These are phyloP conservation scores for Trichoderma sp. DNA, from an alignment of 2,329 filamentous ascomycete genomes.

Conservation along the genomic window DNA sequence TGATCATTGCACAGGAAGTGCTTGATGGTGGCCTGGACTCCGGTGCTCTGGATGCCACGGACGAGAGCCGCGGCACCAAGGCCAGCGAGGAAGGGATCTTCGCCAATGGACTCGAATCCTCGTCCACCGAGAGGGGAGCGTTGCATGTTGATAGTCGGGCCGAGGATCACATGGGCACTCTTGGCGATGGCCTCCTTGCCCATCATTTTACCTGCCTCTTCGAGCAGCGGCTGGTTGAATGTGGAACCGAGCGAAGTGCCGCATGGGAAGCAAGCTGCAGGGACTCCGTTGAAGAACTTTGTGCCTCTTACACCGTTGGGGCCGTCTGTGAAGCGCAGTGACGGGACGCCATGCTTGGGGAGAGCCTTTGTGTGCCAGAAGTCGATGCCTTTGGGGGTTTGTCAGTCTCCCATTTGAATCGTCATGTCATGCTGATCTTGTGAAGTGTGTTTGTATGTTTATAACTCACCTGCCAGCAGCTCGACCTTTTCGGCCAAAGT, in stretches of 20 bases:
- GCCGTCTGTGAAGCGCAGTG: slow-evolving; percentile 64
- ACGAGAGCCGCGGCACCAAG: slow-evolving; percentile 53
- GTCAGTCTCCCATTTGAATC: not conserved
- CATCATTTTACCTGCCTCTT: slow-evolving; percentile 50
- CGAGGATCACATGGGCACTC: slow-evolving; percentile 56
- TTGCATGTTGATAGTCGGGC: slow-evolving; percentile 63
- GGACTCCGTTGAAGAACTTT: slow-evolving; percentile 63
- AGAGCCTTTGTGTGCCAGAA: slow-evolving; percentile 68
- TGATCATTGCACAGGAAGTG: slow-evolving; percentile 63
- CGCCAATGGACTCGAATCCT: slow-evolving; percentile 58
- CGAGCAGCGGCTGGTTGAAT: slow-evolving; percentile 53
- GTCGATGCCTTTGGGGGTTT: slow-evolving; percentile 49
- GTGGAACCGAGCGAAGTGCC: slow-evolving; percentile 57
- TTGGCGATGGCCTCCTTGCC: slow-evolving; percentile 54
- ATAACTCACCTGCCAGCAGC: slow-evolving; percentile 45
- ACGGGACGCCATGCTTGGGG: slow-evolving; percentile 59
- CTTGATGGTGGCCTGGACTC: slow-evolving; percentile 56
- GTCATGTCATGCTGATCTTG: too few species aligned
- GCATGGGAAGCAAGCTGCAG: slow-evolving; percentile 60
- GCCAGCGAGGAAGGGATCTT: slow-evolving; percentile 57
- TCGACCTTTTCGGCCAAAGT: slow-evolving; percentile 52
- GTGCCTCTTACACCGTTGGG: slow-evolving; percentile 68
- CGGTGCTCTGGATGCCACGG: slow-evolving; percentile 54
- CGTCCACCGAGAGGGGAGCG: slow-evolving; percentile 58
- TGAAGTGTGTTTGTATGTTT: not conserved